Percentiles rank a stretch among this genome's conserved stretches.
phyloP scores from a whole-genome alignment of 2,329 filamentous ascomycete genomes.

The Rugonectria rugulosa region DNA sequence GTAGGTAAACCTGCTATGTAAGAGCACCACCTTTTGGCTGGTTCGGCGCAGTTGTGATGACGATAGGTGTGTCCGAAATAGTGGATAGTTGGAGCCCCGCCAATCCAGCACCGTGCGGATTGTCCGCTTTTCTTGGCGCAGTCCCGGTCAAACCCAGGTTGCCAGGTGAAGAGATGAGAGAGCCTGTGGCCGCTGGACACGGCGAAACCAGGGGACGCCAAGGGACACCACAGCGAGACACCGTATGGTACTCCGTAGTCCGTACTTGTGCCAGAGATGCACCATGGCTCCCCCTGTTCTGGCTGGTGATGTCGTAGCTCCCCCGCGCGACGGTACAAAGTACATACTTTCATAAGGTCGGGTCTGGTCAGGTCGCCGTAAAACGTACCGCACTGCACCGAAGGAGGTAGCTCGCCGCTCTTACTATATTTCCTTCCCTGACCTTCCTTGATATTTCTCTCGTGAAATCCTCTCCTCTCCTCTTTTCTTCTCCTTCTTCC shows the following conservation, averaged over 20 bases:
- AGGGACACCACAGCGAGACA: no score
- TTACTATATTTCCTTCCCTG: slow-evolving; percentile 9
- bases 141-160: slow-evolving; percentile 27
- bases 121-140: slow-evolving; percentile 40
- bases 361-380: slow-evolving; percentile 13
- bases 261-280: no score
- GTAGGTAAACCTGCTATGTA: slow-evolving; percentile 18
- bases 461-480: slow-evolving; percentile 30
- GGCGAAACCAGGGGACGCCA: background rate
- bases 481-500: slow-evolving; percentile 24
- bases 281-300: no score
- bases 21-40: slow-evolving; percentile 19
- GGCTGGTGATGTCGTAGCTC: slow-evolving; percentile 8
- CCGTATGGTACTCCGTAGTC: no score
- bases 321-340: background rate
- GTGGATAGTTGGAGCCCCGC: slow-evolving; percentile 29
- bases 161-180: no score
- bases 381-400: slow-evolving; percentile 5
- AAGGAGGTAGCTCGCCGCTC: slow-evolving; percentile 9
- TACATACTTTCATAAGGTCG: background rate
- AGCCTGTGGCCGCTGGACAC: background rate
- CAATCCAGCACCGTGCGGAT: slow-evolving; percentile 36
- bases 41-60: slow-evolving; percentile 32
- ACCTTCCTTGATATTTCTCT: slow-evolving; percentile 34
- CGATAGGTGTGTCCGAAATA: slow-evolving; percentile 30